Percentiles rank a stretch among this genome's conserved stretches.
These are phyloP conservation scores for Hypomyces rosellus DNA, from an alignment of 2,329 filamentous ascomycete genomes.

Conservation along the genomic window DNA sequence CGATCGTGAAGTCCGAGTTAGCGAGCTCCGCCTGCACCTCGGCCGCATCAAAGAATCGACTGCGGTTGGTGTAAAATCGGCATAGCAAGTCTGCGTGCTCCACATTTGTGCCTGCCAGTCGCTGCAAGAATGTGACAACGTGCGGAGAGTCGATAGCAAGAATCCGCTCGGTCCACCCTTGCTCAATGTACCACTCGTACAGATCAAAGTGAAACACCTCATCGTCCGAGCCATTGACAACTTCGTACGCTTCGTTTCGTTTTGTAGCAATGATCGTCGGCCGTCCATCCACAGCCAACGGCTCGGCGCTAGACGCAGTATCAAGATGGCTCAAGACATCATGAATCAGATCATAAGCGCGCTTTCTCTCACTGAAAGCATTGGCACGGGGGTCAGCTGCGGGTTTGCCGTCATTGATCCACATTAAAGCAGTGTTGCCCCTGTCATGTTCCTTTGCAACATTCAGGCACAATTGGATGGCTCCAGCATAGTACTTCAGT, in stretches of 20 bases:
- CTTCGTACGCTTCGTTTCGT: slow-evolving; percentile 79
- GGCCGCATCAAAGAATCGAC: slow-evolving; percentile 80
- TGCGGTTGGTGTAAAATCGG: slow-evolving; percentile 82
- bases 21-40: slow-evolving; percentile 79
- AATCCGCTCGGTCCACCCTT: slow-evolving; percentile 79
- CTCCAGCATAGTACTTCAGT: slow-evolving; percentile 87
- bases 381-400: slow-evolving; percentile 60
- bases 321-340: slow-evolving; percentile 75
- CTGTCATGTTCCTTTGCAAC: slow-evolving; percentile 83
- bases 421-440: slow-evolving; percentile 76
- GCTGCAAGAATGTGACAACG: slow-evolving; percentile 78
- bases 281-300: slow-evolving; percentile 71
- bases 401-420: slow-evolving; percentile 79
- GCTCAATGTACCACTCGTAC: slow-evolving; percentile 94
- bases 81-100: slow-evolving; percentile 86
- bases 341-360: slow-evolving; percentile 84
- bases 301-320: slow-evolving; percentile 58
- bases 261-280: slow-evolving; percentile 70
- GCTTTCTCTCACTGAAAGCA: slow-evolving; percentile 64
- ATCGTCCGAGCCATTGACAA: slow-evolving; percentile 82
- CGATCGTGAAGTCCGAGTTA: slow-evolving; percentile 70
- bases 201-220: slow-evolving; percentile 93
- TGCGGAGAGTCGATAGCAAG: slow-evolving; percentile 79
- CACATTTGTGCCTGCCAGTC: slow-evolving; percentile 64
- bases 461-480: slow-evolving; percentile 77